These are phyloP conservation scores for Fusarium dlaminii DNA, from an alignment of 2,329 filamentous ascomycete genomes.

Conservation along the genomic window DNA sequence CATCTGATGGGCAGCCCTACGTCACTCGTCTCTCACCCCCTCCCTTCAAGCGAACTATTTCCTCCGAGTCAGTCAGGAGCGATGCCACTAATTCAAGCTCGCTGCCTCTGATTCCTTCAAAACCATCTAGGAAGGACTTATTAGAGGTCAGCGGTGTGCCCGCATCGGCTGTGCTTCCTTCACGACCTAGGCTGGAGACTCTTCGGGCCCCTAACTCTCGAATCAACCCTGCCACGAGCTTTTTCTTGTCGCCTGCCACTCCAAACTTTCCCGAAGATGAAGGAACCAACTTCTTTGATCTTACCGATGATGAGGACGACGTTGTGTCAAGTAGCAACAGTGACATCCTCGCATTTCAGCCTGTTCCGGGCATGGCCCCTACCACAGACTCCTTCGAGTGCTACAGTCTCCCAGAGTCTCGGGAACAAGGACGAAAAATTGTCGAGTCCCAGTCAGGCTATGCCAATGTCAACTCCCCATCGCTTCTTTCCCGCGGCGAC, in stretches of 20 bases:
- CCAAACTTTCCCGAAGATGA: constrained; percentile 53
- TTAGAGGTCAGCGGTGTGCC: constrained; percentile 17
- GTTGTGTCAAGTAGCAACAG: constrained; percentile 50
- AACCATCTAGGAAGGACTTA: constrained; percentile 20
- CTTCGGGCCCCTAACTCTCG: constrained; percentile 40
- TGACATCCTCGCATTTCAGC: constrained; percentile 46
- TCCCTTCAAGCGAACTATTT: constrained; percentile 54
- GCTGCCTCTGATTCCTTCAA: constrained; percentile 37
- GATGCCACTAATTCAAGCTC: constrained; percentile 38
- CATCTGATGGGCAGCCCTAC: constrained; percentile 56
- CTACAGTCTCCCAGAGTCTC: constrained; percentile 59
- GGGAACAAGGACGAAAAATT: constrained; percentile 35
- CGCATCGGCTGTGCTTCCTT: constrained; percentile 33
- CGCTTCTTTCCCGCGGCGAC: constrained; percentile 40
- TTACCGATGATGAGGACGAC: constrained; percentile 55
- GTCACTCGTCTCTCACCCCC: constrained; percentile 63
- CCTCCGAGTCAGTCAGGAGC: constrained; percentile 43
- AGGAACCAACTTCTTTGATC: constrained; percentile 58
- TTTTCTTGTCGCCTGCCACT: constrained; percentile 49
- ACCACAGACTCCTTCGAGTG: constrained; percentile 42
- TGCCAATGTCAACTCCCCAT: constrained; percentile 35
- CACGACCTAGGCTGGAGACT: constrained; percentile 39
- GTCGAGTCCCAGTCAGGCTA: constrained; percentile 32
- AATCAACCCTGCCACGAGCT: constrained; percentile 43
- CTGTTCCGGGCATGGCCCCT: constrained; percentile 19